Base-by-base conservation (phyloP, 495 filamentous ascomycete species). In the Podospora sp. region DNA sequence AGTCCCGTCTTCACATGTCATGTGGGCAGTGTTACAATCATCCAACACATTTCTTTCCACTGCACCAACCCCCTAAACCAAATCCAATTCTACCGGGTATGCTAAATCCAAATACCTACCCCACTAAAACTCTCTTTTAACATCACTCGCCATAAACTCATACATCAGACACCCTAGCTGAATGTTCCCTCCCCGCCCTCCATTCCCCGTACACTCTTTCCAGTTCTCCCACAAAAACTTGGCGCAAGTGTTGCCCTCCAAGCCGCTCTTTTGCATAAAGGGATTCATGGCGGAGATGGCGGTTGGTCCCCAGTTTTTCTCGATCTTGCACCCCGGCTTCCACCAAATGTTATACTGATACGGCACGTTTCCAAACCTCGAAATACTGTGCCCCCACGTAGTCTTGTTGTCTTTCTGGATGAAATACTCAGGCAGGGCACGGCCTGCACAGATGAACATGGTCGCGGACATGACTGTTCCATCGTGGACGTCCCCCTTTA, bases 401-500 rank as follows among this genome's bases (percentile, higher is more conserved):
- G 22, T 27, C 55, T 27, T 27, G 55, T 58, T 11, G 4, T 58
- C 55, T 24, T 58, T 58, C 11, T n/a, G 22, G 55, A 58, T 58
- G 14, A n/a, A 8, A 3, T 18, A 4, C 12, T 58, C 55, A 8
- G 25, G 14, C 22, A 18, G 22, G 8, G 55, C 9, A n/a, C 24
- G 9, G 11, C 24, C 24, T 20, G 7, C 9, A 29, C 55, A 58
- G 24, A 24, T 24, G 3, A 58, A 27, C 6, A 9, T 58, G 11
- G 22, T n/a, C 1, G n/a, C 14, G 55, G 7, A 21, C 0, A 6
- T 25, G 25, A 27, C 55, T 21, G 8, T 11, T 9, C 6, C 6
- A 9, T 27, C 55, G 55, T 58, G 22, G 11, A 27, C 22, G 21
- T 58, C 22, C n/a, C 55, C 55, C 9, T 58, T 25, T 21, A 58